These are phyloP conservation scores for Phoma sp. DNA, from an alignment of 2,329 filamentous ascomycete species.

Conservation along the genomic window DNA sequence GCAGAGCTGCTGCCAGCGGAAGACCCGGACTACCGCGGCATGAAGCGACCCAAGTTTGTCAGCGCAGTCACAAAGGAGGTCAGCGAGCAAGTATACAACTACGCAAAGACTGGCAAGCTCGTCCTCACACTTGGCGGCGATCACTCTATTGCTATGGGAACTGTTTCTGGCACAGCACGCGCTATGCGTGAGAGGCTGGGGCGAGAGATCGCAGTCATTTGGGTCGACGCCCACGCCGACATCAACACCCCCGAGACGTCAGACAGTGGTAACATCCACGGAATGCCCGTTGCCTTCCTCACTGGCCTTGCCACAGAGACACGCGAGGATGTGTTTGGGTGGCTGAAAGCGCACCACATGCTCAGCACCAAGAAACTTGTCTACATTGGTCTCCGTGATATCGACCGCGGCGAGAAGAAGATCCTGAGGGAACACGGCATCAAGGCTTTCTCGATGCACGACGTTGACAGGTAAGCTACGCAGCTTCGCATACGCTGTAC, in stretches of 20 bases:
- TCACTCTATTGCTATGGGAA: constrained; percentile 95
- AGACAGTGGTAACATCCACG: constrained; percentile 91
- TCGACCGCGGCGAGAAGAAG: constrained; percentile 92
- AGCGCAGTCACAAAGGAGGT: constrained; percentile 84
- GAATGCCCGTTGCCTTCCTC: constrained; percentile 94
- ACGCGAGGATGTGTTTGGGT: constrained; percentile 83
- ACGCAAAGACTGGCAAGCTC: constrained; percentile 82
- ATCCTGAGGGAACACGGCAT: constrained; percentile 87
- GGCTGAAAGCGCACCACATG: constrained; percentile 76
- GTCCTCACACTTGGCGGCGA: constrained; percentile 94
- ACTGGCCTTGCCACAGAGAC: constrained; percentile 82
- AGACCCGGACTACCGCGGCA: constrained; percentile 83
- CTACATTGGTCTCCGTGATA: constrained; percentile 93
- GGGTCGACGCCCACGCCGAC: constrained; percentile 97
- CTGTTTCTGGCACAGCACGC: constrained; percentile 83
- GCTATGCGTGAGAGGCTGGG: constrained; percentile 82
- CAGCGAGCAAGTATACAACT: constrained; percentile 82
- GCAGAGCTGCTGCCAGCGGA: constrained; percentile 71
- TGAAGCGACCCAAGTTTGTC: constrained; percentile 92
- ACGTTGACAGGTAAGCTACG: constrained; percentile 78
- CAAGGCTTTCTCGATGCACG: constrained; percentile 98
- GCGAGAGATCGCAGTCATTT: constrained; percentile 91
- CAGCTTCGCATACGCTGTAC: background rate
- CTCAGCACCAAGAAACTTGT: constrained; percentile 84
- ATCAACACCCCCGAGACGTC: constrained; percentile 96